Evolutionary conservation across 495 filamentous ascomycete species (phyloP), one percentile per base, ranked within the genome.

Genomic region (Cercophora newfieldiana): DNA sequence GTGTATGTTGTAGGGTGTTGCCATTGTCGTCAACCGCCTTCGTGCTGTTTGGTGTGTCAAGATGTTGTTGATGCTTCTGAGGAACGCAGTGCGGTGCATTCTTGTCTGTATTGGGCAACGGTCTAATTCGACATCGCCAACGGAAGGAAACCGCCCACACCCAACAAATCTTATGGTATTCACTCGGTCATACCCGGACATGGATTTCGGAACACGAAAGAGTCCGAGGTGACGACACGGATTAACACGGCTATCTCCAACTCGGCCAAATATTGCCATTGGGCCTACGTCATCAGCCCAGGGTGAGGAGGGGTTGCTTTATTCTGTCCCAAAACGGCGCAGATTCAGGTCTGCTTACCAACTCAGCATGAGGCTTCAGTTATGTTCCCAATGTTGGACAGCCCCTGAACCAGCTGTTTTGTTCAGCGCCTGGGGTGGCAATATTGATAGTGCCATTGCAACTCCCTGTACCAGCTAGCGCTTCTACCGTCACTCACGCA

Each of bases 1-100:
- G 28, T 85, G 72, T 58, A 94, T 82, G n/a, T 80, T 85, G 37
- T 78, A 84, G 47, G 89, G 77, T 0, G 89, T 87, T 2, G 89
- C 89, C 89, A 91, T 90, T 48, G 61, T 12, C 18, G 30, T 26
- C 12, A 24, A 7, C 1, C 14, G 22, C 16, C 54, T 57, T 57
- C 21, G 30, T 47, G 19, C 3, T 37, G 21, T 30, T 6, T 10
- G 1, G 16, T 63, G 6, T 0, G 19, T 56, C n/a, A n/a, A n/a
- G 26, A 12, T 56, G 61, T 16, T 64, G 29, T n/a, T 53, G 24
- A 28, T 12, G 8, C 19, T 56, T 16, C 29, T 14, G 37, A 44
- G 10, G 37, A 44, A 44, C 10, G 18, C 10, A 14, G 37, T 14
- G 10, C 37, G 4, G 10, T 16, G 37, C 37, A 44, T 44, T 44